Evolutionary conservation across 1,284 basidiomycete genomes (phyloP).

Genomic region (Ganoderma sp.): DNA sequence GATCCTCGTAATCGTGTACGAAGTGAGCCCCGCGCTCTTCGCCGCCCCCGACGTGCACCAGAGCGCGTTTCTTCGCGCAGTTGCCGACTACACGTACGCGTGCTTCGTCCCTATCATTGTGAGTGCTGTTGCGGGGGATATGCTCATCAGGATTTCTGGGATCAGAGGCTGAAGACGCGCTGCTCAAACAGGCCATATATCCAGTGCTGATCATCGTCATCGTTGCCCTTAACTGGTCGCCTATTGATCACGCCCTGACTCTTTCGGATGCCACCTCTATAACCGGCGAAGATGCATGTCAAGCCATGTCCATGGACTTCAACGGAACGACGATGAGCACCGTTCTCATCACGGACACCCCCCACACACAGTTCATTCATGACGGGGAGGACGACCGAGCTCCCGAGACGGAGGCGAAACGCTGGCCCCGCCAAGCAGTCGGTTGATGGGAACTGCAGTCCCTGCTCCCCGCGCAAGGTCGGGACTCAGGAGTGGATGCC

Average conservation of each 20-base stretch:
- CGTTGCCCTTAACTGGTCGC: conserved; percentile 10
- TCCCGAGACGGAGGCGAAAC: not conserved
- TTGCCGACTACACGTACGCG: conserved; percentile 2
- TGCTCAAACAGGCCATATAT: not conserved
- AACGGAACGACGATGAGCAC: not conserved
- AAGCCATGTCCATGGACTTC: too few relatives aligned
- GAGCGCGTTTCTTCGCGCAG: not conserved
- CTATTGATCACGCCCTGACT: conserved; percentile 2
- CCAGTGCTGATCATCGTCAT: conserved; percentile 12
- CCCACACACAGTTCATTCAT: too few relatives aligned
- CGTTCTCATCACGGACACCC: not conserved
- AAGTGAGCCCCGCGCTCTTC: not conserved
- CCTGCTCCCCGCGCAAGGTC: not conserved
- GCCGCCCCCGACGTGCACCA: not conserved
- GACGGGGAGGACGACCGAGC: not conserved
- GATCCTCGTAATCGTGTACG: conserved; percentile 2
- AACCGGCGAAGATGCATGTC: too few relatives aligned
- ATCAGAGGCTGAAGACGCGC: not conserved
- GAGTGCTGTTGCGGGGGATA: not conserved
- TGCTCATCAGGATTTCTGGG: not conserved
- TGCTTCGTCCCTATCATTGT: conserved; percentile 6
- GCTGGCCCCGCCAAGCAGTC: not conserved
- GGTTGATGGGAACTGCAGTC: not conserved
- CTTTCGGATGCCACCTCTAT: not conserved
- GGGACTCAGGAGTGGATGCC: too few relatives aligned